These are phyloP conservation scores for Rhipidocladum racemiflorum DNA, from an alignment of 176 grass and related monocot species.

Conservation along the genomic window DNA sequence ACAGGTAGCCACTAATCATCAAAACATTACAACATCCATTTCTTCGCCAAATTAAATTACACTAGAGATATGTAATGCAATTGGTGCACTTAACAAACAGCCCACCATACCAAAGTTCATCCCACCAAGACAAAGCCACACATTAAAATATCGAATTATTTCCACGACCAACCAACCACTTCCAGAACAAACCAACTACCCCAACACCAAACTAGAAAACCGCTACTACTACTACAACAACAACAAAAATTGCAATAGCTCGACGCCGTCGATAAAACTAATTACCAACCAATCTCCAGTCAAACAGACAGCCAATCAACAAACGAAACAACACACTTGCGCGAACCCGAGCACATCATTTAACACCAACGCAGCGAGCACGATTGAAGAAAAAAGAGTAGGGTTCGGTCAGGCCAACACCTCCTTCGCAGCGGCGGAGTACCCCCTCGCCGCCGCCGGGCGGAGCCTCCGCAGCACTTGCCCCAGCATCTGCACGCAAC, in stretches of 20 bases:
- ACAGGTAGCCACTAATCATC: background rate
- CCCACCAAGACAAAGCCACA: background rate
- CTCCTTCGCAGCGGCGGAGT: constrained; percentile 60
- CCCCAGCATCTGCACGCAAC: constrained; percentile 57
- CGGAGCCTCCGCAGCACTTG: constrained; percentile 59
- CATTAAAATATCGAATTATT: constrained; percentile 15
- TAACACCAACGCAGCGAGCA: background rate
- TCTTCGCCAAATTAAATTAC: background rate
- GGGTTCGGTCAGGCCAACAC: constrained; percentile 33
- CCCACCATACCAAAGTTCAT: background rate
- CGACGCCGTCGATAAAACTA: background rate
- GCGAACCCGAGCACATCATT: background rate
- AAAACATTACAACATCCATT: background rate
- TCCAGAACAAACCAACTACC: background rate
- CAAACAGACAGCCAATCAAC: background rate
- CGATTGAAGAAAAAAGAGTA: background rate
- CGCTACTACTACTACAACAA: background rate
- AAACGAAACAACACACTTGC: background rate
- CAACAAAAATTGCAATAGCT: constrained; percentile 7
- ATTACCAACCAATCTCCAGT: background rate
- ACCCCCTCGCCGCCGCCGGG: constrained; percentile 53
- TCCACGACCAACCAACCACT: background rate
- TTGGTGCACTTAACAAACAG: background rate
- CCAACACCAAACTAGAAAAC: background rate
- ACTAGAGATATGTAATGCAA: background rate